Evolutionary conservation across 495 filamentous ascomycete genomes (phyloP), one percentile per base, ranked within the genome.

Genomic region (Penicillium maclennaniae): DNA sequence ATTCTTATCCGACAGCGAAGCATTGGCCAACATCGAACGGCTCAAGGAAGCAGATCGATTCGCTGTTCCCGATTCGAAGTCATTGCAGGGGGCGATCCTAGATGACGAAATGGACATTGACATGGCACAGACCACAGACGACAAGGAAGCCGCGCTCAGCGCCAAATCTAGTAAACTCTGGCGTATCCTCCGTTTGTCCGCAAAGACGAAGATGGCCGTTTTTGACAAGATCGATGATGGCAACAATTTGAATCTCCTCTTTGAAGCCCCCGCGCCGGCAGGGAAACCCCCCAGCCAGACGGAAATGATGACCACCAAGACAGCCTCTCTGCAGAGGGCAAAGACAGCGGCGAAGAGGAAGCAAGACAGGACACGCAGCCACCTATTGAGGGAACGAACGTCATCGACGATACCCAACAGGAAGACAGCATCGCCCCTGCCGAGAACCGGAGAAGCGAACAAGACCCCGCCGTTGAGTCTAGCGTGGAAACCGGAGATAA

Each of bases 221-320:
- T 95, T 97, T 62, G 89, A 96, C 63, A 89, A 88, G 65, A 84
- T 96, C 16, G 91, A 95, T 16, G 83, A 91, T 58, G 86, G 84
- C 39, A 85, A 87, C 56, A 88, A 87, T 41, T 57, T 86, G 34
- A 65, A 79, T 38, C 58, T 62, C 17, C 69, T 86, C n/a, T 79
- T 85, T 45, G 71, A 78, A 49, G 51, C 36, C 10, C 53, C 68
- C 37, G 60, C 72, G 21, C 55, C 64, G 17, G 60, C 63, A 21
- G 61, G 37, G 66, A 63, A 23, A 62, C 62, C 6, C 55, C 69
- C 17, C 65, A 69, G 44, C 47, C 66, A 17, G 68, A 70, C 36
- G 65, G 49, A 7, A 19, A 54, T 10, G 51, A 58, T 15, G 47
- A 37, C 37, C 39, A 34, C 58, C 20, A 52, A 61, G 20, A 59